Conservation (phyloP, 768 basidiomycete genomes). For the Amanita fuliginea region DNA sequence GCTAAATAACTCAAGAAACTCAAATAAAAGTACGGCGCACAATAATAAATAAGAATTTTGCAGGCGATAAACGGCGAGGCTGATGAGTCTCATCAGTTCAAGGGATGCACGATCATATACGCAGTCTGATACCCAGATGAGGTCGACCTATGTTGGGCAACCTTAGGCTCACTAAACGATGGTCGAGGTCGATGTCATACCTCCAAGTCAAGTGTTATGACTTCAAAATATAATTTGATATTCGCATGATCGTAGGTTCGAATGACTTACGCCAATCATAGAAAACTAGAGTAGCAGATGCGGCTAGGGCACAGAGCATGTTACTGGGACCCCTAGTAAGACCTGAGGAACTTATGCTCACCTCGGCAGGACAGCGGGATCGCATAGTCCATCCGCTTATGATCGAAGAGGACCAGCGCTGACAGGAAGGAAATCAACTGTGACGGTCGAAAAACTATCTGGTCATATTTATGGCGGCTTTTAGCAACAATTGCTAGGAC, state of each 20-base stretch:
- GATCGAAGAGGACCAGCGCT: not conserved
- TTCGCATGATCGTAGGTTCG: not conserved
- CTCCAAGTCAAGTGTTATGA: constrained; percentile 19
- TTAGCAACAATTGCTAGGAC: not conserved
- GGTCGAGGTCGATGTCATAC: constrained; percentile 5
- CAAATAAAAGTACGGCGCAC: constrained; percentile 7
- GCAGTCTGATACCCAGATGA: constrained; percentile 15
- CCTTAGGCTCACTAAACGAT: not conserved
- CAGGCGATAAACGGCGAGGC: constrained; percentile 14
- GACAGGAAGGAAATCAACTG: not conserved
- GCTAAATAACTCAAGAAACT: not conserved
- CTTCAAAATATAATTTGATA: constrained; percentile 6
- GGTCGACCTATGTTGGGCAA: constrained; percentile 12
- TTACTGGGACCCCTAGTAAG: too few species aligned
- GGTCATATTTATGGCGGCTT: not conserved
- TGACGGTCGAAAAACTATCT: not conserved
- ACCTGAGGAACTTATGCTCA: not conserved
- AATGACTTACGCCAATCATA: constrained; percentile 16
- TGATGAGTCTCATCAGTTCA: constrained; percentile 2
- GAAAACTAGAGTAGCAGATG: constrained; percentile 5
- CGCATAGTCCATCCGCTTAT: not conserved
- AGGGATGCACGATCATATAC: not conserved
- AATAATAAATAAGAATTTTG: constrained; percentile 16
- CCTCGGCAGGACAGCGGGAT: not conserved
- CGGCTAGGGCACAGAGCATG: not conserved